Conservation (phyloP, 1,284 basidiomycete genomes). For the Hemileia vastatrix region DNA sequence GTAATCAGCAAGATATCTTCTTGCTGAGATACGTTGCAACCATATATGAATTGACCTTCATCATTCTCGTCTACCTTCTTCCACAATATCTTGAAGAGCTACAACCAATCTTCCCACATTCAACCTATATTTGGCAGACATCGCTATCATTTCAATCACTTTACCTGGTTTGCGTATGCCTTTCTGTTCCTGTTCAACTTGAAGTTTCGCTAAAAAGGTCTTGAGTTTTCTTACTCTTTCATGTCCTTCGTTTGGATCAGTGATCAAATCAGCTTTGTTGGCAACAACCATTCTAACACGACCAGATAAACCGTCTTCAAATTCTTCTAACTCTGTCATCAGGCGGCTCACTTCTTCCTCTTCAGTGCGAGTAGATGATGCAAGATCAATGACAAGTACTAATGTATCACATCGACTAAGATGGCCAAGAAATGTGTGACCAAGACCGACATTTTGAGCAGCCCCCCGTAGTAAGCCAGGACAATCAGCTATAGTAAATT, state of each 20-base stretch:
- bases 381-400: slow-evolving; percentile 81
- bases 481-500: slow-evolving; percentile 95
- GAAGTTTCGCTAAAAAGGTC: neutral
- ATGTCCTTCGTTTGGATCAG: neutral
- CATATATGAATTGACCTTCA: no score
- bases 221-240: neutral
- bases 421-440: slow-evolving; percentile 83
- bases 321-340: slow-evolving; percentile 44
- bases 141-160: neutral
- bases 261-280: slow-evolving; percentile 83
- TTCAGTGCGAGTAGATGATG: neutral
- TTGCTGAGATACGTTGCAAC: no score
- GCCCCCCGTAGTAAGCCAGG: slow-evolving; percentile 80
- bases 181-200: neutral
- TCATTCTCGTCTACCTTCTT: no score
- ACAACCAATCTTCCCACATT: neutral
- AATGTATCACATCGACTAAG: slow-evolving; percentile 85
- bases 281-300: slow-evolving; percentile 57
- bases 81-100: no score
- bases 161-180: neutral
- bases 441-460: slow-evolving; percentile 79
- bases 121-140: neutral
- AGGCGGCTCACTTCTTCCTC: slow-evolving; percentile 54
- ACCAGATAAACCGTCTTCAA: slow-evolving; percentile 22
- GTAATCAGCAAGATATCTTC: no score